A percentile compares a stretch with the other conserved stretches of the same genome.
Evolutionary conservation across 257 asterid species (phyloP).

Genomic region (Nicotiana sylvestris): DNA sequence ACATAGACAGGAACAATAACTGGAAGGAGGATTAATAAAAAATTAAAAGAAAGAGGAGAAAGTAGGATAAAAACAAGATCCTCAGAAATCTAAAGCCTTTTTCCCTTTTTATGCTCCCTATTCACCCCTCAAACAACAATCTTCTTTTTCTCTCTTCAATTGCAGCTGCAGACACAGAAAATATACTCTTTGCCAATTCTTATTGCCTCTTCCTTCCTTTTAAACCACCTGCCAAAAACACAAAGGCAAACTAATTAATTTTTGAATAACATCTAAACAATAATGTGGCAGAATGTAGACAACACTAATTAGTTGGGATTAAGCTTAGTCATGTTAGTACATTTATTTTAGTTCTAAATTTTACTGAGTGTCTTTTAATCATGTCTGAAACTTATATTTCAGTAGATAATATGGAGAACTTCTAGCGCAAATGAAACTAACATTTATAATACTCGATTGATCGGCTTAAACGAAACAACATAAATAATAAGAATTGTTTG

Average conservation of each 20-base stretch:
- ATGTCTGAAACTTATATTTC: not conserved
- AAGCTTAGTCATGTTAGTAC: not conserved
- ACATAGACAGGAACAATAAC: conserved; percentile 53
- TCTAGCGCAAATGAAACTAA: not conserved
- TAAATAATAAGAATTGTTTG: not conserved
- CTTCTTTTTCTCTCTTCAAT: conserved; percentile 27
- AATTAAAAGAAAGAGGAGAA: conserved; percentile 21
- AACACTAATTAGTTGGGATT: not conserved
- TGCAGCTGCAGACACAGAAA: conserved; percentile 26
- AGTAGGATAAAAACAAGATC: conserved; percentile 39
- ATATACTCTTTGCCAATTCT: conserved; percentile 25
- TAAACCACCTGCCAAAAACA: conserved; percentile 40
- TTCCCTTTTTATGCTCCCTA: not conserved
- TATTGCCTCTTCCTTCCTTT: conserved; percentile 57
- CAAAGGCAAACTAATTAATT: not conserved
- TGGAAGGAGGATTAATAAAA: conserved; percentile 28
- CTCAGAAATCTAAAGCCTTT: conserved; percentile 36
- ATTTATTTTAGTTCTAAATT: not conserved
- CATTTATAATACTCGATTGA: not conserved
- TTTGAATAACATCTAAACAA: not conserved
- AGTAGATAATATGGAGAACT: not conserved
- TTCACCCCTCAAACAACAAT: conserved; percentile 8
- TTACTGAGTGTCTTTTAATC: not conserved
- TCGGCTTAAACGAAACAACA: not conserved
- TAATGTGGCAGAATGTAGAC: not conserved